These are phyloP conservation scores for Clonostachys solani DNA, from an alignment of 2,329 filamentous ascomycete genomes.

Conservation along the genomic window DNA sequence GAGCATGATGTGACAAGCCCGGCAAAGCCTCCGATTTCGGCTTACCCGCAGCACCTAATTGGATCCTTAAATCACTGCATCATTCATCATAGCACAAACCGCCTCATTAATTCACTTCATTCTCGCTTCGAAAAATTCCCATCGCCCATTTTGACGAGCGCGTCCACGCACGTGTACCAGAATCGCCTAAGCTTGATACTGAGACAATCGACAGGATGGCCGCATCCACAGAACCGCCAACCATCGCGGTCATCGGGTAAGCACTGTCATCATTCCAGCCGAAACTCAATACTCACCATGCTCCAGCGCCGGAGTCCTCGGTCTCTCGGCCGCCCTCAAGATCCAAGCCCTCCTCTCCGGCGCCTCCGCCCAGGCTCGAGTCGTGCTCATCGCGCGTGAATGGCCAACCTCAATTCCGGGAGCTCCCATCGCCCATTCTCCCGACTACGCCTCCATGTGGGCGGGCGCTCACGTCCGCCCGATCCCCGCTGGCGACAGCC, in stretches of 20 bases:
- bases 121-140: no score
- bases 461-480: slow-evolving; percentile 52
- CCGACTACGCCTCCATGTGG: slow-evolving; percentile 52
- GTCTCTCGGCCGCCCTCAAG: slow-evolving; percentile 41
- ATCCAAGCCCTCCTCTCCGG: slow-evolving; percentile 23
- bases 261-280: neutral
- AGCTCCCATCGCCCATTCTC: slow-evolving; percentile 16
- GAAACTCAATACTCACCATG: neutral
- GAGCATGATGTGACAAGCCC: no score
- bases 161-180: no score
- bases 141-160: no score
- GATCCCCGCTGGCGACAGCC: slow-evolving; percentile 28
- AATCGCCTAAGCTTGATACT: no score
- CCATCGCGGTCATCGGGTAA: slow-evolving; percentile 6
- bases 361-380: slow-evolving; percentile 1
- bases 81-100: no score
- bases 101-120: no score
- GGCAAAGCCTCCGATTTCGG: no score
- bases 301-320: slow-evolving; percentile 45
- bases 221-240: neutral
- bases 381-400: slow-evolving; percentile 23
- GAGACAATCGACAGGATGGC: no score
- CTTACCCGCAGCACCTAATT: no score
- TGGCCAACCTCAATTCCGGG: slow-evolving; percentile 27
- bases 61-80: no score